Evolutionary conservation across 306 rosid genomes (phyloP), one percentile per base, ranked within the genome.

Genomic region (Sophora flavescens): DNA sequence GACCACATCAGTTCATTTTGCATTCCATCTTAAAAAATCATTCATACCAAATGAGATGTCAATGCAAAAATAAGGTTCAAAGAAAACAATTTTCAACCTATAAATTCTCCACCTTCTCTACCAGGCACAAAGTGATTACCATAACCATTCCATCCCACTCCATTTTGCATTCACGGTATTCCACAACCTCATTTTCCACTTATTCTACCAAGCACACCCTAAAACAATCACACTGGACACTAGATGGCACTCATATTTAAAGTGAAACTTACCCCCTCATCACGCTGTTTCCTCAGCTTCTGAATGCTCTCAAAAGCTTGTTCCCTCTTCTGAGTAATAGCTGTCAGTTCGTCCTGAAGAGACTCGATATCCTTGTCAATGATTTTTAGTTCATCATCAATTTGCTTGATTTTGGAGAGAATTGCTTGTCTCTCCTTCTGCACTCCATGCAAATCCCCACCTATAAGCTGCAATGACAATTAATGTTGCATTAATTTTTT

Each of bases 391-490:
- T 64, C 87, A 18, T 91, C 96, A 41, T 96, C 98, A 58, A 92
- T 85, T 78, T 92, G 91, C 87, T 88, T 86, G 87, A 96, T 96
- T 81, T 96, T 92, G 82, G 86, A 82, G 82, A 90, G 77, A 83
- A 92, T 79, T 0, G 78, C 82, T 59, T 92, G 88, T 78, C 93
- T 90, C 76, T 96, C 97, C 84, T 92, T 96, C 88, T 86, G 92
- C 70, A 90, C 96, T 77, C 97, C 99, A 84, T 88, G 85, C 89
- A 92, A 84, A 86, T 95, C 97, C 58, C 92, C 96, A 70, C 96
- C 97, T 15, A 90, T 90, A 60, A 87, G 87, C 98, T 96, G 81
- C 81, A 85, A 74, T 10, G 63, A 35, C 59, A 79, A 59, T 72
- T 17, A 33, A 70, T 72, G 80, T 74, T 58, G 68, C 32, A 74